Base-by-base conservation (phyloP, 2,329 filamentous ascomycete genomes). In the Mollisiaceae sp. region DNA sequence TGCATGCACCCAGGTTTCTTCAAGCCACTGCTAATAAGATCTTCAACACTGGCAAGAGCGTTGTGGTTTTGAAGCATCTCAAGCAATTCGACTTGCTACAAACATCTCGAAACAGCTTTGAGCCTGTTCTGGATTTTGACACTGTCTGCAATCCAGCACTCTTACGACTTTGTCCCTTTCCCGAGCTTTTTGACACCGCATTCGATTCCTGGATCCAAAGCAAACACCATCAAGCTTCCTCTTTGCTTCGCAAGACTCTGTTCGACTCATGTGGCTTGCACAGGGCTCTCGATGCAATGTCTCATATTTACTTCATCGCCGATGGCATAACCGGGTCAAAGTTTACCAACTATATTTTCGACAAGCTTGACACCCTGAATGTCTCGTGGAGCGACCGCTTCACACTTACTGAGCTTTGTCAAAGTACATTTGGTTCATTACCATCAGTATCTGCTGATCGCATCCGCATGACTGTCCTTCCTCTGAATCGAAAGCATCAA, bases 21-120 rank as follows among this genome's bases (percentile, higher is more conserved):
- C 86, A 89, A 45, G 84, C 89, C 2, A 86, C 89, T 1, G 87
- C 87, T 0, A 79, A 82, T 27, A 91, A 89, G 67, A 92, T 97
- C 43, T 94, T 97, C 72, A 93, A 89, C 0, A 89, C 92, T 1
- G 94, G 94, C 0, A 97, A 97, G 78, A 96, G 91, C 72, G 89
- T 95, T 63, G 87, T 95, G 0, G 90, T 97, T 54, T 79, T 97
- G n/a, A 89, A 89, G 66, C 86, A 90, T 57, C 81, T 97, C 12
- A 86, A 88, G 47, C 82, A 84, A 63, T 82, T 85, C 66, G 76
- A 80, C 58, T 71, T 78, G 58, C 57, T 74, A 71, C 72, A 68
- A 64, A 75, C 66, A 56, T 77, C 70, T 60, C 73, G 62, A 74
- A 75, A 63, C 64, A 77, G 66, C 50, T 65, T 68, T 60, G 84